These are phyloP conservation scores for Trichoderma erinaceum DNA, from an alignment of 495 filamentous ascomycete genomes.

Conservation along the genomic window DNA sequence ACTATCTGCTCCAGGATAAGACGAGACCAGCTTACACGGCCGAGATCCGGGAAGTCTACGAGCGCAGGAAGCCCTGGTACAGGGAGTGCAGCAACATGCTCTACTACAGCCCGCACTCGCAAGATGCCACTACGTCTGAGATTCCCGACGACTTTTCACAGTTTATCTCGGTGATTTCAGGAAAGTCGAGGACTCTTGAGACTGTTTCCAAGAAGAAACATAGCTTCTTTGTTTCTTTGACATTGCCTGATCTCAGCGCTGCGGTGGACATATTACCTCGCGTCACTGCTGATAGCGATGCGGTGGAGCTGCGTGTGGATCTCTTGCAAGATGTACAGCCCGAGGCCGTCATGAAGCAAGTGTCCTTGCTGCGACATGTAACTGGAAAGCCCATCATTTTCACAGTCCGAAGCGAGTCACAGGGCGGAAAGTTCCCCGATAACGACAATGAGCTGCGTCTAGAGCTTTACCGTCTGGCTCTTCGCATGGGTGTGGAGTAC, in stretches of 20 bases:
- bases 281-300: slow-evolving; percentile 80
- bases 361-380: slow-evolving; percentile 69
- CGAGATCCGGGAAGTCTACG: slow-evolving; percentile 88
- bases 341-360: slow-evolving; percentile 74
- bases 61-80: slow-evolving; percentile 87
- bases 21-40: slow-evolving; percentile 89
- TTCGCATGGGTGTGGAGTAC: slow-evolving; percentile 82
- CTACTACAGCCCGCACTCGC: slow-evolving; percentile 69
- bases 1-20: slow-evolving; percentile 84
- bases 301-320: slow-evolving; percentile 91
- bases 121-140: not conserved
- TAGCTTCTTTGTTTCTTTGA: slow-evolving; percentile 90
- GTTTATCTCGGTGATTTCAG: slow-evolving; percentile 70
- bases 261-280: slow-evolving; percentile 59
- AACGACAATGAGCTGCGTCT: slow-evolving; percentile 60
- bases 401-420: slow-evolving; percentile 77
- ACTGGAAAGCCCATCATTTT: slow-evolving; percentile 87
- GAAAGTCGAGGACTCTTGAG: slow-evolving; percentile 58
- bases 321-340: slow-evolving; percentile 69
- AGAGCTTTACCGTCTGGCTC: slow-evolving; percentile 67
- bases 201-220: slow-evolving; percentile 62
- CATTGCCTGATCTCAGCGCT: slow-evolving; percentile 63
- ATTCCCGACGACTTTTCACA: slow-evolving; percentile 66
- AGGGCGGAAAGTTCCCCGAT: slow-evolving; percentile 88
- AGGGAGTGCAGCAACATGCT: slow-evolving; percentile 91